Conservation (phyloP, 495 filamentous ascomycete genomes). For the Antarctomyces pellizariae region DNA sequence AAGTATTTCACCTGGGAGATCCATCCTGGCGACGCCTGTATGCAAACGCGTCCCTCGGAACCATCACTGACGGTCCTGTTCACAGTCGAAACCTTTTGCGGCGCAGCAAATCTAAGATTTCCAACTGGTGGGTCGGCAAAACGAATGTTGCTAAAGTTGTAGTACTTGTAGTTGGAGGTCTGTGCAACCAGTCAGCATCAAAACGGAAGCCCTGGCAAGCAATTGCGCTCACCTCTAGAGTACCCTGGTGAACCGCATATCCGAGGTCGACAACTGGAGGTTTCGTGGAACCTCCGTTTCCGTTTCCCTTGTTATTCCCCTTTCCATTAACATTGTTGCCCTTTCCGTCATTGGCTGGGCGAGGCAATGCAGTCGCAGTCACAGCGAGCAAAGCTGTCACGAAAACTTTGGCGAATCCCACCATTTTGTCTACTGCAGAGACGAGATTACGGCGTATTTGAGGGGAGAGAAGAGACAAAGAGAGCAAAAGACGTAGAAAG, state of each 20-base stretch:
- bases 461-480: no score
- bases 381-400: no score
- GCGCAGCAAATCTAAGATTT: constrained; percentile 25
- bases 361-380: no score
- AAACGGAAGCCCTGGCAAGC: no score
- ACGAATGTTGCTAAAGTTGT: constrained; percentile 36
- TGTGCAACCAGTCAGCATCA: not conserved
- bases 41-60: constrained; percentile 22
- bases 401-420: no score
- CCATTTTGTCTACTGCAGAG: no score
- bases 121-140: constrained; percentile 32
- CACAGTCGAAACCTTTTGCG: constrained; percentile 15
- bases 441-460: no score
- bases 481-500: no score
- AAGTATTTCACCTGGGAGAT: constrained; percentile 15
- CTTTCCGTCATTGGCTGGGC: no score
- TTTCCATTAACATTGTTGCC: no score
- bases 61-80: constrained; percentile 20
- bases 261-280: constrained; percentile 27
- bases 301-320: no score
- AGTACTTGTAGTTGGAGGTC: constrained; percentile 9
- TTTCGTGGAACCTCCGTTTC: no score
- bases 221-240: constrained; percentile 24
- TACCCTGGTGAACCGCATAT: constrained; percentile 25
- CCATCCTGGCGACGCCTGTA: constrained; percentile 26